A percentile compares a stretch with the other conserved stretches of the same genome.
These are phyloP conservation scores for Pseudocercospora fijiensis DNA, from an alignment of 2,329 filamentous ascomycete species.

Conservation along the genomic window DNA sequence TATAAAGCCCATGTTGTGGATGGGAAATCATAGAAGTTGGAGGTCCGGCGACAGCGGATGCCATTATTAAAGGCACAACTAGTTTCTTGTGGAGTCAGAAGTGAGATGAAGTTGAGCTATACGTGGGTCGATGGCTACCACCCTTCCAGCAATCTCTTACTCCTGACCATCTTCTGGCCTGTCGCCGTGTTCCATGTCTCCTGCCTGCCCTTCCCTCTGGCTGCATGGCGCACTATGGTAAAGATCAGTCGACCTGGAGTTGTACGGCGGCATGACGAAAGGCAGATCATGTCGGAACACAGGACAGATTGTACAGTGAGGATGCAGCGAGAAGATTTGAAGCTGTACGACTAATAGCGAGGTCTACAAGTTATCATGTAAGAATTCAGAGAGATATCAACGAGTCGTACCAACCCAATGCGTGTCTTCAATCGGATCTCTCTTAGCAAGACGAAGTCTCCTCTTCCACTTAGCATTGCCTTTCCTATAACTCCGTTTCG, in stretches of 20 bases:
- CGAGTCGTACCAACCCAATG: neutral
- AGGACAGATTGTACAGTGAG: too few relatives aligned
- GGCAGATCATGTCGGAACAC: too few relatives aligned
- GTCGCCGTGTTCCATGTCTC: neutral
- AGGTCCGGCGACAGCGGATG: neutral
- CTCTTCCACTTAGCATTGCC: slow-evolving; percentile 31
- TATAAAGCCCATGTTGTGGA: neutral
- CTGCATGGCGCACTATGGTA: neutral
- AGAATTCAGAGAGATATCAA: too few relatives aligned
- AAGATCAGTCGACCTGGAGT: too few relatives aligned
- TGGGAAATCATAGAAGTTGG: neutral
- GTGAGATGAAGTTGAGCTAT: neutral
- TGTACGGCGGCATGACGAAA: too few relatives aligned
- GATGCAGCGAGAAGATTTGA: too few relatives aligned
- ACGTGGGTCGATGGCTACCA: neutral
- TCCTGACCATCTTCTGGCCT: neutral
- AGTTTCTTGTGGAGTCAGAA: neutral
- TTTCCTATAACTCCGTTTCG: slow-evolving; percentile 30
- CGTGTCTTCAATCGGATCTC: slow-evolving; percentile 3
- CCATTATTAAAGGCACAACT: neutral
- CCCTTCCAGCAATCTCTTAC: neutral
- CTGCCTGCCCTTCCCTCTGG: neutral
- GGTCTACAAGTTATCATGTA: too few relatives aligned
- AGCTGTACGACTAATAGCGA: too few relatives aligned
- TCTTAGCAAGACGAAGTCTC: slow-evolving; percentile 20